Evolutionary conservation across 2,329 filamentous ascomycete genomes (phyloP).

Genomic region (Didymella segeticola): DNA sequence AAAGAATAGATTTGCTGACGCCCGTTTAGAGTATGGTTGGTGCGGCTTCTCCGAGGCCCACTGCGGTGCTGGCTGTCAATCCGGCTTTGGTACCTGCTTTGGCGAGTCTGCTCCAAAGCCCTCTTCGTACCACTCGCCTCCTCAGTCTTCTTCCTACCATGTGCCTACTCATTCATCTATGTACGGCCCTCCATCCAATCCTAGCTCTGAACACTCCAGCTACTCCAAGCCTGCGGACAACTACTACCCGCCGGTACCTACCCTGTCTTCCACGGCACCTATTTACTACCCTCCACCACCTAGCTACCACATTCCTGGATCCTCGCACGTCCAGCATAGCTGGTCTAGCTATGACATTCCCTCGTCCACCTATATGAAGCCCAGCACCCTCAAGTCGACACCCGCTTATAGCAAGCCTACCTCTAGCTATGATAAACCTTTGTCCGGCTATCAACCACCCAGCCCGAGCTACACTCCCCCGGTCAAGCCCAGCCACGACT

Average conservation of each 20-base stretch:
- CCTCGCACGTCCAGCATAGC: background rate
- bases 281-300: background rate
- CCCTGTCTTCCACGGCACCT: background rate
- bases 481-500: background rate
- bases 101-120: background rate
- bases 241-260: background rate
- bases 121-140: background rate
- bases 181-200: background rate
- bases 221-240: background rate
- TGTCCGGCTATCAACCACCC: background rate
- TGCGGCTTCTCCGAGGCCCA: conserved; percentile 7
- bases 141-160: background rate
- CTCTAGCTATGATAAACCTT: background rate
- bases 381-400: background rate
- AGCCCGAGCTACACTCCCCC: background rate
- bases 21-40: conserved; percentile 1
- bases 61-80: conserved; percentile 13
- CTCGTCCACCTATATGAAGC: background rate
- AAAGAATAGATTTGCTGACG: background rate
- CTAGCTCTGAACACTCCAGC: background rate
- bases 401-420: background rate
- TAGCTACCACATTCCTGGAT: background rate
- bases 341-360: conserved; percentile 2
- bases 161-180: background rate
- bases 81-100: conserved; percentile 7